Conservation (phyloP, 352 stramenopile species). For the Globisporangium abappressorium region DNA sequence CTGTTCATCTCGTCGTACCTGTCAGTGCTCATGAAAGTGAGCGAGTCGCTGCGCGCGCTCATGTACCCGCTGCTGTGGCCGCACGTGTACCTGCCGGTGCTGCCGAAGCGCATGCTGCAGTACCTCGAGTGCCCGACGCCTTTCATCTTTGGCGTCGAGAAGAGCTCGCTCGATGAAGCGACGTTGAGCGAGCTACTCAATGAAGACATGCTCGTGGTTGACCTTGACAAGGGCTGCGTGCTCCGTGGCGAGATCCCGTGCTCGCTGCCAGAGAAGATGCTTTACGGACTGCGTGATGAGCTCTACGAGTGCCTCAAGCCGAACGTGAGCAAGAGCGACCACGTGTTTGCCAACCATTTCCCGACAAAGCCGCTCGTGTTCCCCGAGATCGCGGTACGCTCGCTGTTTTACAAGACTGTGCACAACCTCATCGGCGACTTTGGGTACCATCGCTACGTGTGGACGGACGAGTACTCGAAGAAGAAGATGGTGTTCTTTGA, state of each 20-base stretch:
- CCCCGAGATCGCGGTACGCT: slow-evolving; percentile 65
- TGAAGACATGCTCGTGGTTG: slow-evolving; percentile 72
- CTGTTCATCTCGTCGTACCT: slow-evolving; percentile 78
- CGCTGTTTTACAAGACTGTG: slow-evolving; percentile 62
- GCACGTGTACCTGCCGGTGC: slow-evolving; percentile 82
- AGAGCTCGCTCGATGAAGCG: slow-evolving; percentile 52
- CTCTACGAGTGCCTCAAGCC: slow-evolving; percentile 70
- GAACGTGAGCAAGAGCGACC: slow-evolving; percentile 68
- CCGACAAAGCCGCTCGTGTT: slow-evolving; percentile 66
- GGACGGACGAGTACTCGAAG: slow-evolving; percentile 82
- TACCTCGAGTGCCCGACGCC: slow-evolving; percentile 85
- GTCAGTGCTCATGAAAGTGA: slow-evolving; percentile 80
- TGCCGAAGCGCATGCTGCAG: slow-evolving; percentile 76
- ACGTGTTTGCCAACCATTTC: slow-evolving; percentile 71
- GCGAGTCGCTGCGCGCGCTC: slow-evolving; percentile 74
- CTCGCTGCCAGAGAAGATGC: slow-evolving; percentile 40
- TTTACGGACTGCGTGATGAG: slow-evolving; percentile 42
- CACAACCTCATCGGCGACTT: slow-evolving; percentile 78
- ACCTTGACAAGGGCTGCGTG: slow-evolving; percentile 66
- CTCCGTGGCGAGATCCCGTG: slow-evolving; percentile 52
- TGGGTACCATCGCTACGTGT: slow-evolving; percentile 81
- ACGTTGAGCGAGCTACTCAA: slow-evolving; percentile 41
- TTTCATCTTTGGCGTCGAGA: slow-evolving; percentile 83
- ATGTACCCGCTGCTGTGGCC: slow-evolving; percentile 86
- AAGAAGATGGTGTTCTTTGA: slow-evolving; percentile 83